These are phyloP conservation scores for Saussurea involucrata DNA, from an alignment of 129 eudicot species.

Conservation along the genomic window DNA sequence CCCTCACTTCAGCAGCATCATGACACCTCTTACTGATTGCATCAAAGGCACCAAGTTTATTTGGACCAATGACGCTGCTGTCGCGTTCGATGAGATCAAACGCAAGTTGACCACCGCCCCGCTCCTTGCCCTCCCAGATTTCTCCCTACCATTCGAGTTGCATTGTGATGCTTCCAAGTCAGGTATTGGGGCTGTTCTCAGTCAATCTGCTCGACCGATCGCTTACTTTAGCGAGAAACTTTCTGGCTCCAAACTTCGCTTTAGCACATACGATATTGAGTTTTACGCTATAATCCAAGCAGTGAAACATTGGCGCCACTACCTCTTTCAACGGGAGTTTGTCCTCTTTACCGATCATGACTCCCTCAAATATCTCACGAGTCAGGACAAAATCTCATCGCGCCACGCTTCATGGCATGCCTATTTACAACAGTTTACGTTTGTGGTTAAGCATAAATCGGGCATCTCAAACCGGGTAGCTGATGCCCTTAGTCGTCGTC, in stretches of 20 bases:
- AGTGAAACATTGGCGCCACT: slow-evolving; percentile 3
- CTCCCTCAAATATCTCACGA: not conserved
- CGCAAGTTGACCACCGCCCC: not conserved
- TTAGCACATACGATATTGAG: slow-evolving; percentile 13
- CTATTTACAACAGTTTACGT: slow-evolving; percentile 7
- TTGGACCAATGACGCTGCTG: not conserved
- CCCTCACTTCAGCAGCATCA: not conserved
- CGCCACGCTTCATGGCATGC: slow-evolving; percentile 11
- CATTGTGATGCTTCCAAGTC: slow-evolving; percentile 11
- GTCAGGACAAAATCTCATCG: not conserved
- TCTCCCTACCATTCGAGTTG: not conserved
- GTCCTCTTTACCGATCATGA: slow-evolving; percentile 8
- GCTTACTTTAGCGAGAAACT: slow-evolving; percentile 11
- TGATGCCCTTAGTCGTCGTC: slow-evolving; percentile 9
- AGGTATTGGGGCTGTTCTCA: not conserved
- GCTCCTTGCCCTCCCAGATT: not conserved
- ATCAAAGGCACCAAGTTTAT: not conserved
- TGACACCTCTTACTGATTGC: not conserved
- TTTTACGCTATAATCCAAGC: slow-evolving; percentile 11
- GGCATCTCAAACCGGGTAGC: not conserved
- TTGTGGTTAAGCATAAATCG: not conserved
- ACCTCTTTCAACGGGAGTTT: not conserved
- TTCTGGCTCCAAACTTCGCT: not conserved
- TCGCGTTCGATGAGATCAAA: not conserved
- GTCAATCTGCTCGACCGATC: not conserved